These are phyloP conservation scores for Parasitella parasitica DNA, from an alignment of 371 early-diverging fungal genomes.

Conservation along the genomic window DNA sequence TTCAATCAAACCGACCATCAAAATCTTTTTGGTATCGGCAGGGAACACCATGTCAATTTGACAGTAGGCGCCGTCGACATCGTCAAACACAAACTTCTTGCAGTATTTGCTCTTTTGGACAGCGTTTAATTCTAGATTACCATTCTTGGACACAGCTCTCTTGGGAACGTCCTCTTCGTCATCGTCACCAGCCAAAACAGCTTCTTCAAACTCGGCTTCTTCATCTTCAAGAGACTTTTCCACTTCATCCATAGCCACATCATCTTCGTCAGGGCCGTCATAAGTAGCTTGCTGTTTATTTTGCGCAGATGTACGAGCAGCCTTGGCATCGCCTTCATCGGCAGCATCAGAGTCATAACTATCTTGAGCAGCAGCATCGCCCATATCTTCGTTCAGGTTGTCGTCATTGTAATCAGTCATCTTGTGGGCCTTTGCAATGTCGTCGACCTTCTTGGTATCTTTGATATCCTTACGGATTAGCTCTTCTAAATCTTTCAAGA, in stretches of 20 bases:
- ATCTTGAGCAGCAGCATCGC: constrained; percentile 33
- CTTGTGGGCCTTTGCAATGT: constrained; percentile 43
- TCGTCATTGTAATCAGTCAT: constrained; percentile 19
- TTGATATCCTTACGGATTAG: constrained; percentile 56
- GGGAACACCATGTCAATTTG: constrained; percentile 84
- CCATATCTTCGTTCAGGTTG: constrained; percentile 54
- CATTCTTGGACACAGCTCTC: constrained; percentile 16
- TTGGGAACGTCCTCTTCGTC: constrained; percentile 59
- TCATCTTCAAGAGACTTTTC: constrained; percentile 54
- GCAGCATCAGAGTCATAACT: constrained; percentile 55
- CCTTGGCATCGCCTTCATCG: constrained; percentile 72
- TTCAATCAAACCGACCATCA: constrained; percentile 91
- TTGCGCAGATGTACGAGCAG: constrained; percentile 54
- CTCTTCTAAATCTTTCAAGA: constrained; percentile 74
- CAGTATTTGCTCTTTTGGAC: constrained; percentile 63
- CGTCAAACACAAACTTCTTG: constrained; percentile 71
- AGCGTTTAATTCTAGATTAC: constrained; percentile 28
- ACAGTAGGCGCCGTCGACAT: constrained; percentile 69
- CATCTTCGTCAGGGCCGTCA: constrained; percentile 69
- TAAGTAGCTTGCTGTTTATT: constrained; percentile 71
- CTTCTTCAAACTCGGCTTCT: constrained; percentile 56
- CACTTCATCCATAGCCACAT: constrained; percentile 51
- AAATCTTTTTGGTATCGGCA: constrained; percentile 86
- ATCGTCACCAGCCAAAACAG: constrained; percentile 49
- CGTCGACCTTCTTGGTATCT: constrained; percentile 56